A percentile compares a stretch with the other conserved stretches of the same genome.
Evolutionary conservation across 495 filamentous ascomycete species (phyloP).

Genomic region (Annulohypoxylon nitens): DNA sequence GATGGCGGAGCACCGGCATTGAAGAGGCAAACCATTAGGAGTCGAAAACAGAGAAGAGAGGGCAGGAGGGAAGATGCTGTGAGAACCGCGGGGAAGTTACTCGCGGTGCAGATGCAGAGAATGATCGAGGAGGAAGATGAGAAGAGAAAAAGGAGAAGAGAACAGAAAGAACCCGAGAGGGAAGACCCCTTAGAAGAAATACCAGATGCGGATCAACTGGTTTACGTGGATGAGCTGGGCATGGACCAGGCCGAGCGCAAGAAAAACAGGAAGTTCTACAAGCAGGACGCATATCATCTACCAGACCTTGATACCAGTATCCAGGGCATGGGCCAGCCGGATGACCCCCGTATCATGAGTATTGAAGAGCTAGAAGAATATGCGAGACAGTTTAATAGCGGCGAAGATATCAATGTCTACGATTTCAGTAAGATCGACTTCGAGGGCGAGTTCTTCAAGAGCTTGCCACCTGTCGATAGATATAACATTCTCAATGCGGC

Average conservation of each 20-base stretch:
- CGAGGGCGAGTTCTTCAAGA: slow-evolving; percentile 90
- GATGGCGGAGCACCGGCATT: slow-evolving; percentile 93
- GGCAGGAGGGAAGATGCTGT: slow-evolving; percentile 93
- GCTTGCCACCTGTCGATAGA: slow-evolving; percentile 87
- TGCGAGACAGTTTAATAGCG: slow-evolving; percentile 88
- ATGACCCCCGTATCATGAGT: slow-evolving; percentile 95
- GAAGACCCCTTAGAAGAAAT: slow-evolving; percentile 73
- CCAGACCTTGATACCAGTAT: slow-evolving; percentile 83
- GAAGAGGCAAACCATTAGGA: slow-evolving; percentile 90
- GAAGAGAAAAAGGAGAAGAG: slow-evolving; percentile 67
- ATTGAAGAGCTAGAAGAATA: slow-evolving; percentile 93
- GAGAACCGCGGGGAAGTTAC: slow-evolving; percentile 86
- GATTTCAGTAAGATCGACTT: slow-evolving; percentile 99
- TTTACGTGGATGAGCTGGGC: slow-evolving; percentile 89
- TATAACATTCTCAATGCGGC: slow-evolving; percentile 98
- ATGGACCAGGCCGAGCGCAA: slow-evolving; percentile 83
- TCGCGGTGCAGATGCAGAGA: slow-evolving; percentile 93
- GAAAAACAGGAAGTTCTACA: slow-evolving; percentile 82
- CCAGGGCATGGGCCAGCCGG: slow-evolving; percentile 85
- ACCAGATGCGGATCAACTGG: slow-evolving; percentile 72
- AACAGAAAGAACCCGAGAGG: slow-evolving; percentile 41
- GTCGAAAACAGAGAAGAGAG: slow-evolving; percentile 82
- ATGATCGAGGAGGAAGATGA: slow-evolving; percentile 85
- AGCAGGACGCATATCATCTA: slow-evolving; percentile 93
- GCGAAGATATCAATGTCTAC: slow-evolving; percentile 97